Percentiles rank a stretch among this genome's conserved stretches.
Conservation (phyloP, 192 early-diverging fungal genomes). For the Entophlyctis luteolus region DNA sequence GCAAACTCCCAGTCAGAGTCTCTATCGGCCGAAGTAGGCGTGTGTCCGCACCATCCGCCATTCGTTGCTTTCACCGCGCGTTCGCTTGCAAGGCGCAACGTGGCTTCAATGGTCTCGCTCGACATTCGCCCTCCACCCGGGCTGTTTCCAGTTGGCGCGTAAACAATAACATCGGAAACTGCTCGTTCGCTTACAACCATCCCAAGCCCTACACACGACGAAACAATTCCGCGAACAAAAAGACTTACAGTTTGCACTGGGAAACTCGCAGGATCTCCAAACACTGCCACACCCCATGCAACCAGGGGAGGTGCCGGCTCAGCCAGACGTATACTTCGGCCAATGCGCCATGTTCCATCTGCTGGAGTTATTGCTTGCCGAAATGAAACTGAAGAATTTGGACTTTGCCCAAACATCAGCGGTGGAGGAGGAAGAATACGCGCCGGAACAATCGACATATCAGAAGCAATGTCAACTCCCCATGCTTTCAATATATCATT, state of each 20-base stretch:
- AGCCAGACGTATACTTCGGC: conserved; percentile 11
- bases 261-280: conserved; percentile 44
- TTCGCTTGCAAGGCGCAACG: conserved; percentile 18
- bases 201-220: conserved; percentile 61
- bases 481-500: conserved; percentile 51
- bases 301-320: conserved; percentile 52
- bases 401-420: conserved; percentile 6
- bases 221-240: conserved; percentile 60
- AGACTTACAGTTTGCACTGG: conserved; percentile 36
- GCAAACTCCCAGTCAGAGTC: not conserved
- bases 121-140: conserved; percentile 7
- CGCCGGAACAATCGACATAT: conserved; percentile 50
- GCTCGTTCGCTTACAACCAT: conserved; percentile 37
- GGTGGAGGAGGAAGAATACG: conserved; percentile 18
- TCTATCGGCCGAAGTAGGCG: too few relatives aligned
- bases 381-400: not conserved
- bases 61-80: not conserved
- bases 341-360: conserved; percentile 28
- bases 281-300: conserved; percentile 66
- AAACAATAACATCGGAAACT: conserved; percentile 20
- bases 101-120: conserved; percentile 21
- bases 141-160: conserved; percentile 3
- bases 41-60: not conserved
- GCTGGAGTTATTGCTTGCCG: conserved; percentile 16
- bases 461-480: conserved; percentile 41